Conservation (phyloP, 2,329 filamentous ascomycete genomes). For the Fusarium devonianum region DNA sequence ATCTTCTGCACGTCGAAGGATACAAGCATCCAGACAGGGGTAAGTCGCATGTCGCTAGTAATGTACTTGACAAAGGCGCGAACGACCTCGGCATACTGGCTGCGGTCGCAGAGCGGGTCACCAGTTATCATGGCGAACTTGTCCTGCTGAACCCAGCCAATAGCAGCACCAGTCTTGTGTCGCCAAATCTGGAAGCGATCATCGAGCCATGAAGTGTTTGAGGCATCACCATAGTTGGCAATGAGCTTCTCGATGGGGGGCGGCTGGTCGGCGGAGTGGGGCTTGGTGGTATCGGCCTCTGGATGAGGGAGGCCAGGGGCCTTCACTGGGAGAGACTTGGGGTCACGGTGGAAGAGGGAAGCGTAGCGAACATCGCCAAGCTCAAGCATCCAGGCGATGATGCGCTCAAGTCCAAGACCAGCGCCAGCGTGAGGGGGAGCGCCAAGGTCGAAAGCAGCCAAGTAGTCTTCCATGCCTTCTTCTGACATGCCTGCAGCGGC, state of each 20-base stretch:
- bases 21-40: conserved; percentile 90
- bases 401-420: conserved; percentile 87
- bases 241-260: conserved; percentile 87
- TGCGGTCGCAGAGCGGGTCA: conserved; percentile 82
- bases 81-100: conserved; percentile 78
- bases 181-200: conserved; percentile 89
- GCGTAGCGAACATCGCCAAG: conserved; percentile 90
- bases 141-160: conserved; percentile 80
- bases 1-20: conserved; percentile 80
- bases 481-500: conserved; percentile 76
- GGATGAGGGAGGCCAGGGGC: conserved; percentile 77
- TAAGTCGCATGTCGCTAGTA: conserved; percentile 71
- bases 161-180: conserved; percentile 81
- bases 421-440: conserved; percentile 89
- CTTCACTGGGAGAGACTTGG: conserved; percentile 80
- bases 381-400: conserved; percentile 84
- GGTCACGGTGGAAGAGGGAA: conserved; percentile 86
- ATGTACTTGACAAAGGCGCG: conserved; percentile 78
- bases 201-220: conserved; percentile 93
- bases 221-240: conserved; percentile 93
- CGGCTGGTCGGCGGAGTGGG: conserved; percentile 59
- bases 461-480: conserved; percentile 87
- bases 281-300: conserved; percentile 76
- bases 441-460: conserved; percentile 86
- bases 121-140: conserved; percentile 86